A percentile compares a stretch with the other conserved stretches of the same genome.
phyloP scores from a whole-genome alignment of 495 filamentous ascomycete species.

The Penicillium bovifimosum region DNA sequence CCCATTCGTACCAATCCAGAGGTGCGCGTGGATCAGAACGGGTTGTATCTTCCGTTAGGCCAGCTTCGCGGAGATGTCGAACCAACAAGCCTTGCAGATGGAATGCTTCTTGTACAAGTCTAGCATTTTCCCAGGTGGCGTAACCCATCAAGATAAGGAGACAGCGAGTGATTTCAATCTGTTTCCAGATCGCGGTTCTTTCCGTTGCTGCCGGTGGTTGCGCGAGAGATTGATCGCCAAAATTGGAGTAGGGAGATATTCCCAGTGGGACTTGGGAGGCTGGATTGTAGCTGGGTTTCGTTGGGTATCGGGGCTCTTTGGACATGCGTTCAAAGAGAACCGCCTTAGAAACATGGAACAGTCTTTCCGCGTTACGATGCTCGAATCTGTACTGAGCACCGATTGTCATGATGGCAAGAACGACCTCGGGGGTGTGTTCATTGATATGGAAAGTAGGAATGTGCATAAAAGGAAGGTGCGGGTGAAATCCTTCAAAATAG shows the following conservation, averaged over 20 bases:
- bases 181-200: slow-evolving; percentile 15
- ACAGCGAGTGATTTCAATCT: slow-evolving; percentile 34
- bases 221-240: slow-evolving; percentile 1
- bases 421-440: slow-evolving; percentile 29
- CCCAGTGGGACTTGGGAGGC: slow-evolving; percentile 12
- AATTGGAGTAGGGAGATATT: slow-evolving; percentile 11
- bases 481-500: slow-evolving; percentile 36
- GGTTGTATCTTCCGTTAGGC: slow-evolving; percentile 22
- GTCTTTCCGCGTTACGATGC: slow-evolving; percentile 30
- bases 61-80: slow-evolving; percentile 30
- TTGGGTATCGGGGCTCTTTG: slow-evolving; percentile 19
- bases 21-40: slow-evolving; percentile 20
- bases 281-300: slow-evolving; percentile 2
- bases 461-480: slow-evolving; percentile 35
- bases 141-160: slow-evolving; percentile 36
- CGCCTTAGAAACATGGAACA: slow-evolving; percentile 34
- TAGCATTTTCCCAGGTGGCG: slow-evolving; percentile 35
- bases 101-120: slow-evolving; percentile 36
- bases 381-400: slow-evolving; percentile 38
- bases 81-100: slow-evolving; percentile 30
- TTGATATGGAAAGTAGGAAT: slow-evolving; percentile 33
- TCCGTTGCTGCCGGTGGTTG: slow-evolving; percentile 3
- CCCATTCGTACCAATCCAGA: slow-evolving; percentile 36
- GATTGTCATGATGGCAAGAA: slow-evolving; percentile 32
- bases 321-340: slow-evolving; percentile 29